A percentile compares a stretch with the other conserved stretches of the same genome.
Evolutionary conservation across 768 basidiomycete species (phyloP).

Genomic region (Auriscalpium microsporum): DNA sequence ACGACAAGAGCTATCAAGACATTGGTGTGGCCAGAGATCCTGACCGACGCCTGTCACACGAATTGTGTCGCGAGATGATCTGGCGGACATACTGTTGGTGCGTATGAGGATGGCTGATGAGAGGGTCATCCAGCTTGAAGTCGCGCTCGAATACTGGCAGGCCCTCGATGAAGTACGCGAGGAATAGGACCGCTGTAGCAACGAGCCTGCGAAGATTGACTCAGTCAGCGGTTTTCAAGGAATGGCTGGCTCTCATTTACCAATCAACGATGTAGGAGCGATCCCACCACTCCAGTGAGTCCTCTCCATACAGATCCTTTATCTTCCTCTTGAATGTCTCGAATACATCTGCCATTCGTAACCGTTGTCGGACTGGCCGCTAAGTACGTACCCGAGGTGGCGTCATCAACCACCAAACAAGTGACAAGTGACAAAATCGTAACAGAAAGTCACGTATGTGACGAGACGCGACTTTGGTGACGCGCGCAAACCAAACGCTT

Average conservation of each 20-base stretch:
- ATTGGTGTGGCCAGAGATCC: constrained; percentile 42
- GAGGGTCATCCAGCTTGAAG: constrained; percentile 33
- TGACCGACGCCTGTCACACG: constrained; percentile 17
- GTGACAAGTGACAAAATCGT: no score
- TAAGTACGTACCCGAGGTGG: neutral
- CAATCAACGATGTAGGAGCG: constrained; percentile 46
- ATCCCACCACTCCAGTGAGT: constrained; percentile 24
- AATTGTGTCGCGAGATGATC: neutral
- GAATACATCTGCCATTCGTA: constrained; percentile 10
- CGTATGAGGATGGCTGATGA: constrained; percentile 32
- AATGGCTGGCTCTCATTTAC: constrained; percentile 21
- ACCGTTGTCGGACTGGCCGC: no score
- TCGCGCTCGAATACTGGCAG: constrained; percentile 23
- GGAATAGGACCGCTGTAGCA: constrained; percentile 33
- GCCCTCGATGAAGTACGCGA: constrained; percentile 30
- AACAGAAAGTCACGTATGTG: constrained; percentile 1
- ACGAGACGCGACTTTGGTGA: neutral
- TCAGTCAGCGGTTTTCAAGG: constrained; percentile 9
- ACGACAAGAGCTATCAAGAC: constrained; percentile 37
- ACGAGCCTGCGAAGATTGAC: constrained; percentile 18
- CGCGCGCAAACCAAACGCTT: neutral
- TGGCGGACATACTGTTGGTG: constrained; percentile 3
- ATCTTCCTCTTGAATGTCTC: constrained; percentile 4
- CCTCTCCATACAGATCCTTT: constrained; percentile 13
- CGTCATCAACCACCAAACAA: neutral